These are phyloP conservation scores for Lathyrus tuberosus DNA, from an alignment of 306 rosid species.

Conservation along the genomic window DNA sequence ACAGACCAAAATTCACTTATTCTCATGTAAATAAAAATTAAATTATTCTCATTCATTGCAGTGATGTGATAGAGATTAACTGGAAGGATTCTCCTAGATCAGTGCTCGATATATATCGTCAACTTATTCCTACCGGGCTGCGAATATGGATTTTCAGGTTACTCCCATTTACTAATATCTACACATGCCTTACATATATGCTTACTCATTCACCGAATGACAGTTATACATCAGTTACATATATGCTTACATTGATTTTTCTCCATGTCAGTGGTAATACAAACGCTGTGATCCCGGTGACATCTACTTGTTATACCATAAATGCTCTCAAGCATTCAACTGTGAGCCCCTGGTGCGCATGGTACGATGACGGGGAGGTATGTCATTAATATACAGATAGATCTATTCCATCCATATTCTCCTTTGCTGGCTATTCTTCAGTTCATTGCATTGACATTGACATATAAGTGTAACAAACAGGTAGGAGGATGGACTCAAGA, in stretches of 20 bases:
- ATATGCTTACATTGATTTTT: no score
- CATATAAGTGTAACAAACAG: constrained; percentile 43
- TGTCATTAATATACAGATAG: neutral
- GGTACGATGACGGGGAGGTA: constrained; percentile 83
- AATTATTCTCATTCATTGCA: constrained; percentile 43
- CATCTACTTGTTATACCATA: constrained; percentile 79
- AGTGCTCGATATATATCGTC: constrained; percentile 67
- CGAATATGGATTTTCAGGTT: constrained; percentile 95
- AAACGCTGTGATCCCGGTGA: constrained; percentile 68
- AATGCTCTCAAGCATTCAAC: constrained; percentile 74
- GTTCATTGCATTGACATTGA: constrained; percentile 6
- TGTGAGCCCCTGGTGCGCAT: constrained; percentile 66
- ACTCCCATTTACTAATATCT: neutral
- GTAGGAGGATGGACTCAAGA: constrained; percentile 98
- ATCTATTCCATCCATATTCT: neutral
- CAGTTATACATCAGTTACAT: no score
- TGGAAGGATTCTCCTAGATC: constrained; percentile 90
- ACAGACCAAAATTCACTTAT: no score
- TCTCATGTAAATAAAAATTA: no score
- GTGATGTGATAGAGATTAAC: constrained; percentile 26
- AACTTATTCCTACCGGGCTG: constrained; percentile 69
- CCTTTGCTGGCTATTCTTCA: neutral
- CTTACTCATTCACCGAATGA: no score
- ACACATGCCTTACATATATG: no score
- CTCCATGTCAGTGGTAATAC: constrained; percentile 67